Evolutionary conservation across 2,329 filamentous ascomycete species (phyloP).

Genomic region (Phoma sp.): DNA sequence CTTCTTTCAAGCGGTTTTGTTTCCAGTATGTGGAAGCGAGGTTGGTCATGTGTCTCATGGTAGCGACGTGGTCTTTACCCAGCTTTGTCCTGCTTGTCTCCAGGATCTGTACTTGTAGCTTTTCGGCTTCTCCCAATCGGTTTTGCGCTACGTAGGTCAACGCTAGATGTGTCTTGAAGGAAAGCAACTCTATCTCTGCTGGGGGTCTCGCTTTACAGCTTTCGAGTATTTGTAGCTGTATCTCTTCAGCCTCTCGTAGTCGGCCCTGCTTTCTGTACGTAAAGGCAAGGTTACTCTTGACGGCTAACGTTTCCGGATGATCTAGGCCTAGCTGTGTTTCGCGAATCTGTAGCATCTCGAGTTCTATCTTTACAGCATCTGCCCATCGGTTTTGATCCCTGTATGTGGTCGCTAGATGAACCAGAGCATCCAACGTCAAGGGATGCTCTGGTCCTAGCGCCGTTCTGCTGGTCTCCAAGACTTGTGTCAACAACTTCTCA

Average conservation of each 20-base stretch:
- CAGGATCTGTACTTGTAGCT: not conserved
- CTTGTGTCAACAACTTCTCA: too few relatives aligned
- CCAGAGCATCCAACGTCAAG: not conserved
- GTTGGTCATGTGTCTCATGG: not conserved
- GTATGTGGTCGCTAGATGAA: not conserved
- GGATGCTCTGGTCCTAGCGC: not conserved
- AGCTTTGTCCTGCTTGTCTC: not conserved
- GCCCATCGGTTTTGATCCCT: not conserved
- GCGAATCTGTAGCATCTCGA: not conserved
- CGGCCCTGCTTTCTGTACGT: not conserved
- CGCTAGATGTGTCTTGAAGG: not conserved
- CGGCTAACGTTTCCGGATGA: not conserved
- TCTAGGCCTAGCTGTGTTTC: not conserved
- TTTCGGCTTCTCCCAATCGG: conserved; percentile 1
- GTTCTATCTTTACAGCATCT: not conserved
- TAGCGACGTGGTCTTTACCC: not conserved
- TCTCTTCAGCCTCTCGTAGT: not conserved
- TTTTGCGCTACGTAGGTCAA: not conserved
- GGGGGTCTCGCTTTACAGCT: not conserved
- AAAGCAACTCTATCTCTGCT: not conserved
- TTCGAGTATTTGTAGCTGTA: not conserved
- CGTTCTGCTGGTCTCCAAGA: not conserved
- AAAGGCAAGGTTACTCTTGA: not conserved
- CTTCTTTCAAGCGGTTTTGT: conserved; percentile 5
- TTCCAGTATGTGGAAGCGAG: not conserved